Evolutionary conservation across 2,329 filamentous ascomycete species (phyloP), one percentile per base, ranked within the genome.

Genomic region (Monosporascus sp.): DNA sequence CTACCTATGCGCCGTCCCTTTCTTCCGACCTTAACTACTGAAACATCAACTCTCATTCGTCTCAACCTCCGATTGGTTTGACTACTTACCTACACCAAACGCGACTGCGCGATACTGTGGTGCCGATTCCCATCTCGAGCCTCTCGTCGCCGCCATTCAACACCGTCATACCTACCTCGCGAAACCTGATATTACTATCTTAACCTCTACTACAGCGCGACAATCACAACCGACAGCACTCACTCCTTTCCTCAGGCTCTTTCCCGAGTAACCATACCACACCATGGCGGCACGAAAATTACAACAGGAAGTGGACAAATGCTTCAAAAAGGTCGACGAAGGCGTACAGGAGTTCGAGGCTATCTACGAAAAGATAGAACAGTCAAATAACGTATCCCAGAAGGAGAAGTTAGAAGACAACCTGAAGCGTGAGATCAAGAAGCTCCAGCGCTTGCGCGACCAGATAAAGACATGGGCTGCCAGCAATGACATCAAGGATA

Each of bases 401-500:
- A 96, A 97, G 72, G 94, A 97, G 75, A 99, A 97, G 78, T 84
- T 96, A 49, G 94, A 99, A 73, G 94, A 99, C 75, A 90, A 94
- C 70, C 81, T 99, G 63, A 99, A 99, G 79, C 90, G 94, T 70
- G 94, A 99, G 76, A 97, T 97, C 82, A 99, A 99, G 85, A 99
- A 99, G 81, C 85, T 99, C 53, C 94, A 99, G 74, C 84, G 94
- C 65, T 87, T 94, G 72, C 88, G 94, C 68, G 94, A 99, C 72
- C 94, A 97, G 78, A 97, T 99, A 79, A 99, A 99, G 79, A 95
- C 93, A 81, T 99, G 94, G 94, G 92, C 93, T 3, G 89, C 91
- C 53, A 92, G 90, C 74, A 96, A 96, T 78, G 94, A 99, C 70
- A 96, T 99, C 83, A 99, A 99, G 80, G 94, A 99, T 79, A 99